Base-by-base conservation (phyloP, 2,329 filamentous ascomycete genomes). In the Parasarocladium wereldwijsianum region DNA sequence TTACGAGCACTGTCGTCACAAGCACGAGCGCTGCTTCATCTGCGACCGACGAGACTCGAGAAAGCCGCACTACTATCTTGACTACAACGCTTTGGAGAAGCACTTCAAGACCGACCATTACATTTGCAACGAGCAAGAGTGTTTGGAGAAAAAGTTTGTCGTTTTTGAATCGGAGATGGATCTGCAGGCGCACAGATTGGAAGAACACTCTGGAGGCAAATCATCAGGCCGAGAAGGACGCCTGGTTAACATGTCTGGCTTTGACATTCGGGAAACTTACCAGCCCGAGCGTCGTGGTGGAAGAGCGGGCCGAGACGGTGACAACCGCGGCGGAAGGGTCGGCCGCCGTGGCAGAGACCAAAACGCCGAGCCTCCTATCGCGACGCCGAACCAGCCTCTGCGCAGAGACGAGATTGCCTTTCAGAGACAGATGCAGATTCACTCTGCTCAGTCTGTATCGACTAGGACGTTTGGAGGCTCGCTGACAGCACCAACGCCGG, bases 141-240 rank as follows among this genome's bases (percentile, higher is more conserved):
- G 90, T 45, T 50, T 90, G 46, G 90, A 96, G 43, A 93, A 93
- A 68, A 96, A 94, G 50, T 94, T 96, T 48, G 80, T 96, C 17
- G 90, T 96, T 1, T 98, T 98, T 42, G 83, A 84, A 32, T 86
- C 85, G 0, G 83, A 94, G 45, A 76, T 98, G 63, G 90, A 98
- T 45, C 58, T 98, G 26, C 93, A 96, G 51, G 90, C 80, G 3
- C 90, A 98, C 54, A 83, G 93, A 49, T 57, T 98, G 8, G 77
- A 80, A 42, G 70, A 76, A 32, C 90, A 98, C 47, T 30, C 28
- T 16, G 83, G 76, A 0, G 83, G 84, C 7, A 94, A 93, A 45
- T 80, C 87, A 40, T 75, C 79, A 2, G 66, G 85, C 33, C 67
- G 84, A 43, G 87, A 94, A 49, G 82, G 84, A 4, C 70, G 86